Evolutionary conservation across 2,329 filamentous ascomycete species (phyloP).

Genomic region (Tolypocladium pustulatum): DNA sequence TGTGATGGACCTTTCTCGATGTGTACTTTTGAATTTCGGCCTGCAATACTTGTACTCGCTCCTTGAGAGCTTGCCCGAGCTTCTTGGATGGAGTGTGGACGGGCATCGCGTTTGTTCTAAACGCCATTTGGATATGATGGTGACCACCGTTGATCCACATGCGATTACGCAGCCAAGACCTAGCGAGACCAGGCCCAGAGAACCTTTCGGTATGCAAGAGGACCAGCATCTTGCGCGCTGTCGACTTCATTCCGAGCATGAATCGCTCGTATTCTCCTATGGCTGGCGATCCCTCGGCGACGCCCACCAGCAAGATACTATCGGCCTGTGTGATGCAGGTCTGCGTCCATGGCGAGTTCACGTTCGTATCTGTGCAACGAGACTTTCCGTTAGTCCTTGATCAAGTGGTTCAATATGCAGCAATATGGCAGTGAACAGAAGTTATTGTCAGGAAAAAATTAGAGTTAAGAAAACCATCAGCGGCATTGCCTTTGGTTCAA

Average conservation of each 20-base stretch:
- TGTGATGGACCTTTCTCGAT: slow-evolving; percentile 79
- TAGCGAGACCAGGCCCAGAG: slow-evolving; percentile 71
- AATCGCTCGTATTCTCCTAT: slow-evolving; percentile 97
- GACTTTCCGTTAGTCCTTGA: slow-evolving; percentile 15
- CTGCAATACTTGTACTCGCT: slow-evolving; percentile 86
- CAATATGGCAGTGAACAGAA: slow-evolving; percentile 3
- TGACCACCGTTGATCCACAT: slow-evolving; percentile 98
- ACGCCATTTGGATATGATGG: slow-evolving; percentile 94
- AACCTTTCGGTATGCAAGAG: slow-evolving; percentile 83
- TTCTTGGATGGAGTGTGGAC: slow-evolving; percentile 65
- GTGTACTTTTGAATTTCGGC: slow-evolving; percentile 98
- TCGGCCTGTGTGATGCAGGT: slow-evolving; percentile 96
- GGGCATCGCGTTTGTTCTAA: slow-evolving; percentile 65
- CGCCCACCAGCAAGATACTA: slow-evolving; percentile 83
- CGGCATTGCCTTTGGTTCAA: slow-evolving; percentile 38
- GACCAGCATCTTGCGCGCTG: slow-evolving; percentile 85
- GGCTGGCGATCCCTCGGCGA: slow-evolving; percentile 79
- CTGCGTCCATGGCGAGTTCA: slow-evolving; percentile 96
- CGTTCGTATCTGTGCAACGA: slow-evolving; percentile 67
- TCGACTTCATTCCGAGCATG: slow-evolving; percentile 93
- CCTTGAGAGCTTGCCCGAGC: slow-evolving; percentile 78
- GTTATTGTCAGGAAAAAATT: slow-evolving; percentile 53
- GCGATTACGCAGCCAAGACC: slow-evolving; percentile 83
- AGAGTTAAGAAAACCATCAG: slow-evolving; percentile 51
- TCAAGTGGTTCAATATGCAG: background rate